These are phyloP conservation scores for Aspergillus terreus DNA, from an alignment of 2,329 filamentous ascomycete genomes.

Conservation along the genomic window DNA sequence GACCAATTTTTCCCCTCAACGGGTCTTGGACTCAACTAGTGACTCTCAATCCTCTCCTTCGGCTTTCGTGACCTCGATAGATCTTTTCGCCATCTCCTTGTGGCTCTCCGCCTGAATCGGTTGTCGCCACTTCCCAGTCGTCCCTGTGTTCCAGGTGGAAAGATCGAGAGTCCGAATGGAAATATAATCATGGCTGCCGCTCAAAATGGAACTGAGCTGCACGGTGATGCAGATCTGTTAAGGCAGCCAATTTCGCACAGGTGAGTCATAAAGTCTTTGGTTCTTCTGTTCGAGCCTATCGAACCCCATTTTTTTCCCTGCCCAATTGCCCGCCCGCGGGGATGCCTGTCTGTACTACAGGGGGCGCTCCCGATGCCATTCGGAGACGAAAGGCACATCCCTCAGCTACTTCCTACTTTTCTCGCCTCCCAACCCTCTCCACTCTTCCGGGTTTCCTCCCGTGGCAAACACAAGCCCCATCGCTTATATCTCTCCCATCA, in stretches of 20 bases:
- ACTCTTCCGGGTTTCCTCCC: constrained; percentile 4
- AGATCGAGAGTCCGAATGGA: constrained; percentile 29
- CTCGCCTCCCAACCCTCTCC: too few species aligned
- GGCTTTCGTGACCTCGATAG: constrained; percentile 1
- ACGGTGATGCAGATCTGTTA: constrained; percentile 54
- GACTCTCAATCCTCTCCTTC: not conserved
- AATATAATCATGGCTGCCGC: constrained; percentile 40
- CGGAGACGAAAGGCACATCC: too few species aligned
- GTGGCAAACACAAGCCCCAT: not conserved
- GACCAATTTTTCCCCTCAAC: not conserved
- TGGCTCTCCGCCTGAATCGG: not conserved
- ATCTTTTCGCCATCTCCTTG: too few species aligned
- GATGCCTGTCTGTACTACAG: too few species aligned
- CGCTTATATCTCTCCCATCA: not conserved
- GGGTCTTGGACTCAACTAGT: too few species aligned
- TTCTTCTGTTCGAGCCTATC: constrained; percentile 1
- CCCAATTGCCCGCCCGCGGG: too few species aligned
- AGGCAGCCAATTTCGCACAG: constrained; percentile 57
- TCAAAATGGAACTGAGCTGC: constrained; percentile 47
- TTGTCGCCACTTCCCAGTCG: not conserved
- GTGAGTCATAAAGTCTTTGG: constrained; percentile 42
- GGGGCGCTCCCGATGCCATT: too few species aligned
- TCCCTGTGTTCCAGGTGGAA: not conserved
- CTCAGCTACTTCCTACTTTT: too few species aligned
- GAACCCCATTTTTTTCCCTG: not conserved